These are phyloP conservation scores for Sphaerosporella brunnea DNA, from an alignment of 495 filamentous ascomycete genomes.

Conservation along the genomic window DNA sequence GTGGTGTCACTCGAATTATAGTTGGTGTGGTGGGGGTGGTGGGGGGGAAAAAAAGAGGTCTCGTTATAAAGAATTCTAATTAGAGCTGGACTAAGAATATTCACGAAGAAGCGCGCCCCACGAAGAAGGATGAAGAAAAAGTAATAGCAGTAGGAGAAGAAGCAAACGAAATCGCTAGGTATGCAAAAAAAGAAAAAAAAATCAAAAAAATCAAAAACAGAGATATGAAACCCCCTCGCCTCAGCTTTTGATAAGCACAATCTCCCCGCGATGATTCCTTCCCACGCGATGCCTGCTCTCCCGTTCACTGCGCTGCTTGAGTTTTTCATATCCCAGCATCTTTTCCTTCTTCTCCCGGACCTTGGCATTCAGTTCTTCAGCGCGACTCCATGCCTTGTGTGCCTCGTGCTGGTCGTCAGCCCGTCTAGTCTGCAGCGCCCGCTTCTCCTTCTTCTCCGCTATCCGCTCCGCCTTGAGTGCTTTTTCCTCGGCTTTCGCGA, in stretches of 20 bases:
- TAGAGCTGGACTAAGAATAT: too few relatives aligned
- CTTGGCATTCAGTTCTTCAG: conserved; percentile 17
- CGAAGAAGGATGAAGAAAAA: too few relatives aligned
- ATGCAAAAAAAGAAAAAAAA: neutral
- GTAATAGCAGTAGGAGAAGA: too few relatives aligned
- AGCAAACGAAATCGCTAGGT: too few relatives aligned
- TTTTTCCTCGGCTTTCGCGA: conserved; percentile 20
- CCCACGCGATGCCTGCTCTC: neutral
- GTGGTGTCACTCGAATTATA: too few relatives aligned
- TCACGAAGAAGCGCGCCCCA: too few relatives aligned
- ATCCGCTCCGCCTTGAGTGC: conserved; percentile 15
- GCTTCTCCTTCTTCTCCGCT: conserved; percentile 14
- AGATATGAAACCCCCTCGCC: too few relatives aligned
- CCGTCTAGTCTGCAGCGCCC: conserved; percentile 10
- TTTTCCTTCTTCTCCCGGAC: conserved; percentile 16
- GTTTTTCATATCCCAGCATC: conserved; percentile 8
- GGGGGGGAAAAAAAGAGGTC: too few relatives aligned
- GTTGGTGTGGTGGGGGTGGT: too few relatives aligned
- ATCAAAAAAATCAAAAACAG: neutral
- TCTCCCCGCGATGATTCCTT: conserved; percentile 13
- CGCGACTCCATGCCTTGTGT: conserved; percentile 15
- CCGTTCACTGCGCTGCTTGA: conserved; percentile 1
- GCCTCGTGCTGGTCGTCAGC: conserved; percentile 18
- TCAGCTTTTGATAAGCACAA: conserved; percentile 8
- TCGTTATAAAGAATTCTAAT: too few relatives aligned